Conservation (phyloP, 2,329 filamentous ascomycete genomes). For the Diplodia seriata region DNA sequence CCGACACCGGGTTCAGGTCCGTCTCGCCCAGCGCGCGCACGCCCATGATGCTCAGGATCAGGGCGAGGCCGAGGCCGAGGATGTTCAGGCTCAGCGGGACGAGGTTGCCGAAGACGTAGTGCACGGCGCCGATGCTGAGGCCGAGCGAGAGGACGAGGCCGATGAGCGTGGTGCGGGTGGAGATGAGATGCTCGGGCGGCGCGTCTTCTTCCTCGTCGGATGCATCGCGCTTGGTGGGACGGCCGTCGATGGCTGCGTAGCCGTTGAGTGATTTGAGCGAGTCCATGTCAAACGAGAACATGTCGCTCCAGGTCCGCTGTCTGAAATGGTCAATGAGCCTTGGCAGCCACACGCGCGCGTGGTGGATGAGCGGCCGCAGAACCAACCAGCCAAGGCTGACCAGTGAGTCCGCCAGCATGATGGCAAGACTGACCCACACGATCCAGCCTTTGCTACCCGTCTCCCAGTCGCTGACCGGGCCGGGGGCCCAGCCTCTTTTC, state of each 20-base stretch:
- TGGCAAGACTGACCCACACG: constrained; percentile 92
- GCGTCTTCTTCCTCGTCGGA: constrained; percentile 71
- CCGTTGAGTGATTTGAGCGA: constrained; percentile 42
- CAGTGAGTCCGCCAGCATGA: constrained; percentile 94
- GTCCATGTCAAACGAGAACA: constrained; percentile 40
- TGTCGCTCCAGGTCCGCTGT: constrained; percentile 47
- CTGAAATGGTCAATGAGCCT: constrained; percentile 39
- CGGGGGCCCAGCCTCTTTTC: constrained; percentile 84
- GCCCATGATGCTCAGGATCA: constrained; percentile 70
- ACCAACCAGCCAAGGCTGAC: constrained; percentile 84
- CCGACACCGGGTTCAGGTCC: constrained; percentile 93
- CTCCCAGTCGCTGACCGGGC: constrained; percentile 86
- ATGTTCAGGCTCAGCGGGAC: constrained; percentile 84
- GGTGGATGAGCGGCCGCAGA: constrained; percentile 65
- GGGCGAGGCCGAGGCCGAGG: constrained; percentile 80
- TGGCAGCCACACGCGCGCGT: constrained; percentile 51
- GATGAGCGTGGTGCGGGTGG: constrained; percentile 72
- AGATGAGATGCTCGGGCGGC: constrained; percentile 81
- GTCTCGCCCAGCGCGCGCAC: constrained; percentile 76
- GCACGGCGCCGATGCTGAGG: constrained; percentile 82
- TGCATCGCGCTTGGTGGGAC: constrained; percentile 43
- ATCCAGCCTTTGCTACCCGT: constrained; percentile 97
- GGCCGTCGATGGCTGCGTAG: constrained; percentile 48
- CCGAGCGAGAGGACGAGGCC: constrained; percentile 77
- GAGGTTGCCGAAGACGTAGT: constrained; percentile 80